These are phyloP conservation scores for Exophiala sp. DNA, from an alignment of 2,329 filamentous ascomycete genomes.

Conservation along the genomic window DNA sequence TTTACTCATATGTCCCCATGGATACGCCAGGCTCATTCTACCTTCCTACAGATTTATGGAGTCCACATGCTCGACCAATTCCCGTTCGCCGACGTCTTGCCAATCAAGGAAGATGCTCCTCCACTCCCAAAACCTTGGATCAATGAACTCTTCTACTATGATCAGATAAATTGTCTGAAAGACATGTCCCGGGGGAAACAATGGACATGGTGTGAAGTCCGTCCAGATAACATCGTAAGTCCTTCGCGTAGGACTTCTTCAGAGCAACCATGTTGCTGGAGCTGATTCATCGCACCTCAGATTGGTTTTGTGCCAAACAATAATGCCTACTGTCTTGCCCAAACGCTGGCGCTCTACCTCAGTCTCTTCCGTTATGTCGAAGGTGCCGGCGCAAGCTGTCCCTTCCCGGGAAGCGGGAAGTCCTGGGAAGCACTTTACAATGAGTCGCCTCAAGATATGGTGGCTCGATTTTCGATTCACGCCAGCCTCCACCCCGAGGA, in stretches of 20 bases:
- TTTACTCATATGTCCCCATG: not conserved
- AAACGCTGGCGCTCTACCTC: conserved; percentile 33
- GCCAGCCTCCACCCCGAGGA: conserved; percentile 29
- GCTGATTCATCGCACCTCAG: too few relatives aligned
- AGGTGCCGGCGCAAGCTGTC: conserved; percentile 24
- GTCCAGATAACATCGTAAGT: conserved; percentile 29
- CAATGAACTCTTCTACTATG: conserved; percentile 34
- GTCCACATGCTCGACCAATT: too few relatives aligned
- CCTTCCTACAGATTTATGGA: conserved; percentile 30
- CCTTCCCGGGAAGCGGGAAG: conserved; percentile 30
- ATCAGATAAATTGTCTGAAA: conserved; percentile 28
- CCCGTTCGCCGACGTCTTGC: conserved; percentile 30
- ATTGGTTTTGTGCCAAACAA: conserved; percentile 33
- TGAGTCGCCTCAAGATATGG: conserved; percentile 30
- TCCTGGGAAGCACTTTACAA: conserved; percentile 28
- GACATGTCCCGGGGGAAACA: conserved; percentile 27
- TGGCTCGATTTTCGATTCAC: conserved; percentile 31
- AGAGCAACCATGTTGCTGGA: too few relatives aligned
- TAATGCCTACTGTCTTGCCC: conserved; percentile 31
- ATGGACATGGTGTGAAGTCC: conserved; percentile 39
- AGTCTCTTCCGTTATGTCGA: conserved; percentile 32
- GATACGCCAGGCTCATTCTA: conserved; percentile 8
- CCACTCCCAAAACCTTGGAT: conserved; percentile 31
- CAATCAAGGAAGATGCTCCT: conserved; percentile 33
- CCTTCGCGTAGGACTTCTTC: too few relatives aligned